Evolutionary conservation across 2,329 filamentous ascomycete species (phyloP).

Genomic region (Ophiostoma fasciatum): DNA sequence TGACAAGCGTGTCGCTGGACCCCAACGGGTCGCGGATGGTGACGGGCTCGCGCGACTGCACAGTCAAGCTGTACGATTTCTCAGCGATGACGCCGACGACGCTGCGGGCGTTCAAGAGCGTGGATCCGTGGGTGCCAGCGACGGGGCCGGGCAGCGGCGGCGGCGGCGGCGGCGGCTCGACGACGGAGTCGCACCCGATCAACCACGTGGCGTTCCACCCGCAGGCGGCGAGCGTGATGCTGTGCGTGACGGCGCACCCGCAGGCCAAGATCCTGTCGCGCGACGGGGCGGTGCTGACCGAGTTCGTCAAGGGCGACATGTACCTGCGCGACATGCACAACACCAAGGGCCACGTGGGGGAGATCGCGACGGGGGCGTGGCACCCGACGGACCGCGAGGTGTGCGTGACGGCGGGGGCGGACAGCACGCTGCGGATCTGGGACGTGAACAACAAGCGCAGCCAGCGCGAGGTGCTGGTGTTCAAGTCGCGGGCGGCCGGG

Average conservation of each 20-base stretch:
- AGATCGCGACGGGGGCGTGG: constrained; percentile 82
- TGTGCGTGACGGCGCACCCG: constrained; percentile 77
- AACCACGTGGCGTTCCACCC: constrained; percentile 81
- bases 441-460: constrained; percentile 81
- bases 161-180: constrained; percentile 42
- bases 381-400: constrained; percentile 73
- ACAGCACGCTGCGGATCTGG: constrained; percentile 94
- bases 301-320: constrained; percentile 97
- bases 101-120: constrained; percentile 78
- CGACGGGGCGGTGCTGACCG: constrained; percentile 71
- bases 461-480: constrained; percentile 88
- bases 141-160: background rate
- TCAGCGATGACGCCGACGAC: constrained; percentile 91
- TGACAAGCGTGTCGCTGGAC: constrained; percentile 76
- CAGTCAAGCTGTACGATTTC: constrained; percentile 87
- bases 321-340: constrained; percentile 95
- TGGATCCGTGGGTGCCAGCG: constrained; percentile 63
- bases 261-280: constrained; percentile 82
- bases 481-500: constrained; percentile 83
- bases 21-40: constrained; percentile 71
- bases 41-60: constrained; percentile 85
- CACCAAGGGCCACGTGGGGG: constrained; percentile 91
- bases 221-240: constrained; percentile 60
- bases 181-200: constrained; percentile 74
- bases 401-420: constrained; percentile 82